These are phyloP conservation scores for Hypoxylon subgilvum DNA, from an alignment of 495 filamentous ascomycete species.

Conservation along the genomic window DNA sequence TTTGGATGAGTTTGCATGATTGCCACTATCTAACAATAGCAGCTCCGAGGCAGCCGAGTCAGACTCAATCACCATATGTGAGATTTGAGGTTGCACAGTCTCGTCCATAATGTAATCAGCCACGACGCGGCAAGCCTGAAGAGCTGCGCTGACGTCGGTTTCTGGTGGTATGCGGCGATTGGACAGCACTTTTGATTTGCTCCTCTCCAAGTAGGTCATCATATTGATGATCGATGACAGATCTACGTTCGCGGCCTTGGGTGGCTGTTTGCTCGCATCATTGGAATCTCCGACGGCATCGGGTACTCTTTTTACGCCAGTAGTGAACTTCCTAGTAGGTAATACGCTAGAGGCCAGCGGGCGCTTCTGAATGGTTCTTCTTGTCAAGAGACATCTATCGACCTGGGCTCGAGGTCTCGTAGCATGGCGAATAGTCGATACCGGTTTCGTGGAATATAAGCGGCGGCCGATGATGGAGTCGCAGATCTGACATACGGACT, in stretches of 20 bases:
- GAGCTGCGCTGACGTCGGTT: constrained; percentile 24
- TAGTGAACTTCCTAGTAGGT: constrained; percentile 12
- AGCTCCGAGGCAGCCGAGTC: constrained; percentile 38
- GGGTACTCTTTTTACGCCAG: constrained; percentile 1
- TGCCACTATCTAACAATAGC: constrained; percentile 33
- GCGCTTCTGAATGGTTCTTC: constrained; percentile 4
- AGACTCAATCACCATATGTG: constrained; percentile 28
- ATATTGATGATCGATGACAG: constrained; percentile 24
- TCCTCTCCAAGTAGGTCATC: constrained; percentile 24
- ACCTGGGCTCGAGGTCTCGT: constrained; percentile 4
- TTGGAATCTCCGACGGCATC: neutral
- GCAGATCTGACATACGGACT: constrained; percentile 38
- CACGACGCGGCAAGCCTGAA: constrained; percentile 33
- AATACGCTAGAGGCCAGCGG: constrained; percentile 15
- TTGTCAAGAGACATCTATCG: neutral
- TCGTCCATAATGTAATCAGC: constrained; percentile 35
- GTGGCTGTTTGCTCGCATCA: constrained; percentile 2
- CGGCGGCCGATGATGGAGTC: constrained; percentile 31
- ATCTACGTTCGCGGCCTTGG: constrained; percentile 6
- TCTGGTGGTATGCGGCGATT: constrained; percentile 28
- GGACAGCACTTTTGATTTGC: constrained; percentile 18
- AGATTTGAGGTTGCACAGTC: constrained; percentile 25
- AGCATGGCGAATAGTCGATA: constrained; percentile 12
- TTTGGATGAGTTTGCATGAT: neutral
- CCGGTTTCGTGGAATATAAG: constrained; percentile 16